Evolutionary conservation across 2,329 filamentous ascomycete genomes (phyloP).

Genomic region (Hortaea werneckii): DNA sequence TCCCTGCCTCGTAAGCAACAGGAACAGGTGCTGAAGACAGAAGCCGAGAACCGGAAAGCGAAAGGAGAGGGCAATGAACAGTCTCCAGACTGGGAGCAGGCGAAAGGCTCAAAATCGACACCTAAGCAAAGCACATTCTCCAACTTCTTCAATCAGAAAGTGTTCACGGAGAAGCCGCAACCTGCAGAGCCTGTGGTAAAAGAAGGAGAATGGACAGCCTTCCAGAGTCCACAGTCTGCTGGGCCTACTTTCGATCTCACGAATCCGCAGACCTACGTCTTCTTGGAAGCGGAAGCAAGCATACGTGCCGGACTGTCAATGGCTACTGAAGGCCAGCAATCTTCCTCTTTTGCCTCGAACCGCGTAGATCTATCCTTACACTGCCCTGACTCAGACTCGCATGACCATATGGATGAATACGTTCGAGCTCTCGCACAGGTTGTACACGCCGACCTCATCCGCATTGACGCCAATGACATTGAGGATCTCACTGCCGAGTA

Average conservation of each 20-base stretch:
- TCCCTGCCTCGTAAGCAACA: slow-evolving; percentile 4
- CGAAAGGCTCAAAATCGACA: not conserved
- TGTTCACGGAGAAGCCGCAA: not conserved
- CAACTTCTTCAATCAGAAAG: not conserved
- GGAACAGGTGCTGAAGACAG: slow-evolving; percentile 4
- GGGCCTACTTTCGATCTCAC: not conserved
- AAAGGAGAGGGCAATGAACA: not conserved
- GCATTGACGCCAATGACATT: slow-evolving; percentile 59
- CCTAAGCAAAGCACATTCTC: not conserved
- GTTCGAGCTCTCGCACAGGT: slow-evolving; percentile 53
- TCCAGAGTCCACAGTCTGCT: not conserved
- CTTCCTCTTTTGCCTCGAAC: slow-evolving; percentile 15
- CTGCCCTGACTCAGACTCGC: slow-evolving; percentile 45
- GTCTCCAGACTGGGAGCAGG: not conserved
- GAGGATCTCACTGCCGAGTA: slow-evolving; percentile 61
- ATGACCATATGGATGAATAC: slow-evolving; percentile 46
- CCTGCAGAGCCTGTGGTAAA: not conserved
- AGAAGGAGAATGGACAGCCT: not conserved
- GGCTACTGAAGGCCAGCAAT: slow-evolving; percentile 6
- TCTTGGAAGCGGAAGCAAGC: slow-evolving; percentile 20
- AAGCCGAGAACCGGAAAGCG: not conserved
- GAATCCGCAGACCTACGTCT: not conserved
- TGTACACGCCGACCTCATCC: slow-evolving; percentile 56
- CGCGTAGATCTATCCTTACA: slow-evolving; percentile 29
- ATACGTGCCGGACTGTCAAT: slow-evolving; percentile 14